A percentile compares a stretch with the other conserved stretches of the same genome.
Evolutionary conservation across 2,329 filamentous ascomycete genomes (phyloP).

Genomic region (Aspergillus novofumigatus): DNA sequence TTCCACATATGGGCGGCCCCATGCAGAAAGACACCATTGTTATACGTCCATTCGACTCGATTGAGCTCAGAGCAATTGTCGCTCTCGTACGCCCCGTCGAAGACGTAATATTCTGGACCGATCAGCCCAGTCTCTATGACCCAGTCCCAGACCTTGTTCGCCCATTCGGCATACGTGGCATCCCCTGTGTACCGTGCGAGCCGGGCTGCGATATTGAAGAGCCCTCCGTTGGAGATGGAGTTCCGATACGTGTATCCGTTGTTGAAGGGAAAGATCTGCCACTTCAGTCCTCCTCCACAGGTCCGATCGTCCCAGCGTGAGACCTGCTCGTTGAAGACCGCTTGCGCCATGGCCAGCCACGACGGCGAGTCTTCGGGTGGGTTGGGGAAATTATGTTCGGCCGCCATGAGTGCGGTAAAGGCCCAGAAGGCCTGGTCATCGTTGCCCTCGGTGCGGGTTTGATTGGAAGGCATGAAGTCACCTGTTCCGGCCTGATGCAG

Average conservation of each 20-base stretch:
- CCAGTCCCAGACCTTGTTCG: conserved; percentile 63
- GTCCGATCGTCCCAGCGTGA: conserved; percentile 62
- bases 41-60: conserved; percentile 56
- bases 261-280: conserved; percentile 32
- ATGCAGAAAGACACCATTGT: conserved; percentile 52
- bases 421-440: conserved; percentile 59
- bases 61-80: conserved; percentile 50
- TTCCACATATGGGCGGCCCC: conserved; percentile 58
- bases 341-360: conserved; percentile 75
- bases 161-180: conserved; percentile 54
- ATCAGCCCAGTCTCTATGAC: conserved; percentile 48
- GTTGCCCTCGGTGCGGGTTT: conserved; percentile 45
- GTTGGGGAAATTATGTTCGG: conserved; percentile 43
- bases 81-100: conserved; percentile 52
- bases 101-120: conserved; percentile 48
- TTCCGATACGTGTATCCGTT: conserved; percentile 33
- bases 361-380: conserved; percentile 55
- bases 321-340: conserved; percentile 75
- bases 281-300: conserved; percentile 65
- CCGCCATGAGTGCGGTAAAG: conserved; percentile 53
- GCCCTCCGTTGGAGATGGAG: conserved; percentile 31
- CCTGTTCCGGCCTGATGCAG: conserved; percentile 36
- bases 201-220: conserved; percentile 30
- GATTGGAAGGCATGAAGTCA: conserved; percentile 41
- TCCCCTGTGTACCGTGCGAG: conserved; percentile 30